These are phyloP conservation scores for Pseudocercospora ulei DNA, from an alignment of 2,329 filamentous ascomycete genomes.

Conservation along the genomic window DNA sequence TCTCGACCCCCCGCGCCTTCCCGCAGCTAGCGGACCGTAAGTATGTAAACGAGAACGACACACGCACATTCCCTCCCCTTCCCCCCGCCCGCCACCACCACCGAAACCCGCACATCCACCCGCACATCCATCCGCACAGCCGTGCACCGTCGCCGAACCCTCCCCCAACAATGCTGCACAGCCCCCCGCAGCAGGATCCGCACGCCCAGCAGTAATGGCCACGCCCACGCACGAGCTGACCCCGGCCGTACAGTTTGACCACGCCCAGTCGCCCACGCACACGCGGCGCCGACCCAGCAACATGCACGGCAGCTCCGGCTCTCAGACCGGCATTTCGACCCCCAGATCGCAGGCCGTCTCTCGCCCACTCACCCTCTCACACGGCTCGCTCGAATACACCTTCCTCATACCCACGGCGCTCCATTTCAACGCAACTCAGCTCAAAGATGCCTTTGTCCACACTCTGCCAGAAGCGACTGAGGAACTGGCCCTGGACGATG, in stretches of 20 bases:
- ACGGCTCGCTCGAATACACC: slow-evolving; percentile 91
- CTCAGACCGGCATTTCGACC: slow-evolving; percentile 89
- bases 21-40: no score
- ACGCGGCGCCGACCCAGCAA: slow-evolving; percentile 17
- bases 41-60: no score
- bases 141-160: no score
- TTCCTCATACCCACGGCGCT: slow-evolving; percentile 91
- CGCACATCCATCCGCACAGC: slow-evolving; percentile 8
- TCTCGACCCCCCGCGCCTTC: no score
- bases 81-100: no score
- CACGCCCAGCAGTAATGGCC: slow-evolving; percentile 16
- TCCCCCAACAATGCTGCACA: slow-evolving; percentile 12
- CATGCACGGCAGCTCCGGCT: slow-evolving; percentile 27
- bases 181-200: slow-evolving; percentile 1
- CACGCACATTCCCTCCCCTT: no score
- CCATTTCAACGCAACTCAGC: slow-evolving; percentile 89
- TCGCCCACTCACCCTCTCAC: slow-evolving; percentile 77
- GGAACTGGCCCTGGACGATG: slow-evolving; percentile 94
- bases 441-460: slow-evolving; percentile 80
- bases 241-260: slow-evolving; percentile 20
- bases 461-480: slow-evolving; percentile 86
- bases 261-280: slow-evolving; percentile 16
- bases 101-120: no score
- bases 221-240: slow-evolving; percentile 24
- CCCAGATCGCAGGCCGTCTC: slow-evolving; percentile 87